These are phyloP conservation scores for Stenogyne calaminthoides DNA, from an alignment of 305 asterid genomes.

Conservation along the genomic window DNA sequence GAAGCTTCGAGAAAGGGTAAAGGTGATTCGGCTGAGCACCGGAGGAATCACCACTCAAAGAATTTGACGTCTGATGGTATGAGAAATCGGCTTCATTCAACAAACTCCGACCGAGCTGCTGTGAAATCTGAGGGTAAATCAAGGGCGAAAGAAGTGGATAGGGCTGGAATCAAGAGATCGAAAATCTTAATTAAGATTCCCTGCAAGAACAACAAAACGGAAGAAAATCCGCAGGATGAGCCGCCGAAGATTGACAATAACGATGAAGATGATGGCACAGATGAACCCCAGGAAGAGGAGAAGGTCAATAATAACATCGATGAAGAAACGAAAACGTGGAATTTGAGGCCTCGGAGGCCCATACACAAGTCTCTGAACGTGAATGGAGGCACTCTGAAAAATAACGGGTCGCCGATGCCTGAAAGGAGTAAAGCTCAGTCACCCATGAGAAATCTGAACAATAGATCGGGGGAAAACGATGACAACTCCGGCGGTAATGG, in stretches of 20 bases:
- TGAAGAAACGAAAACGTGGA: constrained; percentile 81
- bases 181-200: constrained; percentile 57
- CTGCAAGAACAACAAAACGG: constrained; percentile 35
- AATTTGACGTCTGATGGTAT: constrained; percentile 28
- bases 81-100: constrained; percentile 28
- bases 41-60: constrained; percentile 35
- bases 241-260: constrained; percentile 24
- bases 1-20: constrained; percentile 33
- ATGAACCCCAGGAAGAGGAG: constrained; percentile 33
- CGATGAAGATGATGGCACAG: constrained; percentile 35
- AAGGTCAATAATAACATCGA: constrained; percentile 34
- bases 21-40: constrained; percentile 37
- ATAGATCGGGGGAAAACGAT: constrained; percentile 41
- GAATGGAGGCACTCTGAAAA: constrained; percentile 44
- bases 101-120: constrained; percentile 31
- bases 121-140: constrained; percentile 44
- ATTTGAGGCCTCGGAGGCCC: constrained; percentile 84
- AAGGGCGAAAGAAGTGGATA: constrained; percentile 37
- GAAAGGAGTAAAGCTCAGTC: constrained; percentile 48
- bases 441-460: constrained; percentile 39
- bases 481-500: constrained; percentile 31
- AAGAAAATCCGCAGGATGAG: constrained; percentile 35
- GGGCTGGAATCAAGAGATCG: constrained; percentile 41
- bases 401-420: constrained; percentile 24
- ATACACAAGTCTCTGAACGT: constrained; percentile 45